phyloP scores from a whole-genome alignment of 2,329 filamentous ascomycete genomes.

The Monilinia fructicola region DNA sequence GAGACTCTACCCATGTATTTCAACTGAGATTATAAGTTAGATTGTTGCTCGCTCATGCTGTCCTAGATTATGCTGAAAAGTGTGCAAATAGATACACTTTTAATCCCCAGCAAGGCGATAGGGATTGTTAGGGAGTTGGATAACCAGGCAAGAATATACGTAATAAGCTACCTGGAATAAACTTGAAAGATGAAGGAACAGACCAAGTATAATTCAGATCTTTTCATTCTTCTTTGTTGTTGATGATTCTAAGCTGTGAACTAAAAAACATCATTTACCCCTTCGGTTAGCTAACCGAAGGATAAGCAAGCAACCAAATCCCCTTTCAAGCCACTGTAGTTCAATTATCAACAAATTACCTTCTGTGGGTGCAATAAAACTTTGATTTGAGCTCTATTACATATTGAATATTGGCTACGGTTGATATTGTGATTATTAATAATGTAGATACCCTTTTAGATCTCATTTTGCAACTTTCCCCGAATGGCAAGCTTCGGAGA shows the following conservation, averaged over 20 bases:
- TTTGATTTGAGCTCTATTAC: fast-evolving
- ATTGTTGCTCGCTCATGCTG: no score
- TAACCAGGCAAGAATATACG: neutral
- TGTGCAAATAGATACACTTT: neutral
- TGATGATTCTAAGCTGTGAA: neutral
- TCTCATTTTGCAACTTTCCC: neutral
- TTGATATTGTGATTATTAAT: neutral
- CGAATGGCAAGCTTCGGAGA: neutral
- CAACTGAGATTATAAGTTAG: no score
- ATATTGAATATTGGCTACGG: fast-evolving
- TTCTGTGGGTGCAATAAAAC: no score
- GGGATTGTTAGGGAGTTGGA: neutral
- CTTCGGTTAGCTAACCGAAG: constrained; percentile 12
- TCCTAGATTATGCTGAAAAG: neutral
- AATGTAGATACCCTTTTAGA: neutral
- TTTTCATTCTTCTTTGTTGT: neutral
- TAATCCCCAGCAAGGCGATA: neutral
- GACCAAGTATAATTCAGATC: neutral
- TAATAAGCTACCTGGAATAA: neutral
- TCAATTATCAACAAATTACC: neutral
- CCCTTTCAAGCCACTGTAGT: neutral
- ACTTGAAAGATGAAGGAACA: fast-evolving
- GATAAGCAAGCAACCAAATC: neutral
- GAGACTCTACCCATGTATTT: no score
- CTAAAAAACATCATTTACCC: neutral